Evolutionary conservation across 352 stramenopile species (phyloP), one percentile per base, ranked within the genome.

Genomic region (Pythium myriotylum): DNA sequence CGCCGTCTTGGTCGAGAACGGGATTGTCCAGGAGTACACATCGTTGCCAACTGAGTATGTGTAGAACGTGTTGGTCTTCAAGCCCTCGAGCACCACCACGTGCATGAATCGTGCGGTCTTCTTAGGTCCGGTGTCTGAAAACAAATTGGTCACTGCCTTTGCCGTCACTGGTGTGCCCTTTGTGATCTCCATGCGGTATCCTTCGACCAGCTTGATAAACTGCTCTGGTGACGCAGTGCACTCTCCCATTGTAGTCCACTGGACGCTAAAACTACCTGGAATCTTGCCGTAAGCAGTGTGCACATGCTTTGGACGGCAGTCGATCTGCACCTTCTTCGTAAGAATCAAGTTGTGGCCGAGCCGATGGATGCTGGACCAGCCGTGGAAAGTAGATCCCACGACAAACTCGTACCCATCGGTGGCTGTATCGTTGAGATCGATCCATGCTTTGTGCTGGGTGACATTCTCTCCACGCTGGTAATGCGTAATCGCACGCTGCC

Each of bases 41-140:
- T 78, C 65, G 59, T 91, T 91, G 39, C 86, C 88, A 17, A 96
- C 86, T 19, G 81, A 68, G 54, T 96, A 96, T n/a, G 84, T 92
- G 67, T 95, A 94, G 50, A 77, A 62, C 45, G 76, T 83, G 52
- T 80, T 76, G 24, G 80, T 76, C 35, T 84, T 76, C 23, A 96
- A 72, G 6, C 76, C 73, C 14, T 71, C 79, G 62, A 94, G 72
- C 24, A 66, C 54, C 6, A 75, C 88, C 9, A 95, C 79, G 67
- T 95, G 88, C 59, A 90, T 67, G 65, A 74, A 86, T 10, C 80
- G 81, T 59, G 76, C 74, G 14, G 70, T 76, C 26, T 81, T 74
- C 61, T 88, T 84, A 26, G 67, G 54, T 12, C 84, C 84, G 37
- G 69, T 70, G 57, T 95, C 86, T n/a, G 73, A 66, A 52, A 95